These are phyloP conservation scores for Gracilaria vermiculophylla DNA, from an alignment of 23 red algal species.

Conservation along the genomic window DNA sequence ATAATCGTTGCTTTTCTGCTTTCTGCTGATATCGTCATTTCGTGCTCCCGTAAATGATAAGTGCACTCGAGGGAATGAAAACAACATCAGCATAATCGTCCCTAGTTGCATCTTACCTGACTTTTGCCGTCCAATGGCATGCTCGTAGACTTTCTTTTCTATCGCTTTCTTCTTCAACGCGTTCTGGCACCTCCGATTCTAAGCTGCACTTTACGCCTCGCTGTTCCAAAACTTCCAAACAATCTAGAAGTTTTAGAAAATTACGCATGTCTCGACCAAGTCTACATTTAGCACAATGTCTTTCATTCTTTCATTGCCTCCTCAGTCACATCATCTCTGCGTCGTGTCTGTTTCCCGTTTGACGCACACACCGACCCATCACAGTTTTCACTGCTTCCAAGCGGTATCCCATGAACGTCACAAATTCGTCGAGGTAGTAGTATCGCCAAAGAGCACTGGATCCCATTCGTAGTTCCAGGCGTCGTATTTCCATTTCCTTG, in stretches of 20 bases:
- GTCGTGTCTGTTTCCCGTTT: neutral
- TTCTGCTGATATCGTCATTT: neutral
- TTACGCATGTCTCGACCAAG: neutral
- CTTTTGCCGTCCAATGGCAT: no score
- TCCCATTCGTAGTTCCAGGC: no score
- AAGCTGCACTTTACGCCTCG: neutral
- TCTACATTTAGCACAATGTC: neutral
- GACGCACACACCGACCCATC: neutral
- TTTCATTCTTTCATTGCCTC: no score
- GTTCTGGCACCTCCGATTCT: slow-evolving; percentile 32
- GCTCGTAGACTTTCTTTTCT: neutral
- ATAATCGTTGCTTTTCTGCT: neutral
- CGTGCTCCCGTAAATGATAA: neutral
- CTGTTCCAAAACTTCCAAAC: neutral
- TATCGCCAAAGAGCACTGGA: no score
- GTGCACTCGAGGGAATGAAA: slow-evolving; percentile 10
- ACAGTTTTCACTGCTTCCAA: slow-evolving; percentile 32
- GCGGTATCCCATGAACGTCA: slow-evolving; percentile 58
- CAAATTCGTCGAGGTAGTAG: neutral
- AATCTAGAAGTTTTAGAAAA: neutral
- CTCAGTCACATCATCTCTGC: no score
- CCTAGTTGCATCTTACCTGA: neutral
- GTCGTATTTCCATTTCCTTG: neutral
- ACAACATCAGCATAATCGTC: neutral
- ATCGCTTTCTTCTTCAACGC: neutral